Conservation (phyloP, 805 yeast genomes). For the Candida mattraensis region DNA sequence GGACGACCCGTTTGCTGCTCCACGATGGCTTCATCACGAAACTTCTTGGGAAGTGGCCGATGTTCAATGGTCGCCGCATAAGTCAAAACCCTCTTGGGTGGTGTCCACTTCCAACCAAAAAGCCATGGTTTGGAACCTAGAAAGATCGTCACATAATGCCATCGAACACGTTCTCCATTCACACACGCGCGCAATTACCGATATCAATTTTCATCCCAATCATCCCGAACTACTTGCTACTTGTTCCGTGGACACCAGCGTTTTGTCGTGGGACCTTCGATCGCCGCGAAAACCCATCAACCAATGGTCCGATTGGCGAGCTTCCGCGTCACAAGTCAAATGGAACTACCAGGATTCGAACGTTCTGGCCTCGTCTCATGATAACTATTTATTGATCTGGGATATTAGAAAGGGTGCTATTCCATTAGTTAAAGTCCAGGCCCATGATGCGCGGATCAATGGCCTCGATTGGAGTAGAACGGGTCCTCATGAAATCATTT, state of each 20-base stretch:
- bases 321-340: slow-evolving; percentile 92
- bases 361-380: slow-evolving; percentile 84
- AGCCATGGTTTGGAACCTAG: slow-evolving; percentile 91
- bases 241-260: slow-evolving; percentile 87
- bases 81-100: slow-evolving; percentile 83
- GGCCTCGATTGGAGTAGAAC: slow-evolving; percentile 81
- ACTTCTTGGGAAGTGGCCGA: slow-evolving; percentile 99
- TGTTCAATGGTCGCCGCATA: slow-evolving; percentile 97
- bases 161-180: slow-evolving; percentile 86
- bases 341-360: slow-evolving; percentile 82
- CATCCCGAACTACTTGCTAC: slow-evolving; percentile 89
- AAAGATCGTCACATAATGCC: slow-evolving; percentile 61
- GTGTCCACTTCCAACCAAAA: slow-evolving; percentile 93
- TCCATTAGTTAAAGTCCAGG: slow-evolving; percentile 67
- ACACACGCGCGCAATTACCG: slow-evolving; percentile 92
- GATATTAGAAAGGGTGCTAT: slow-evolving; percentile 79
- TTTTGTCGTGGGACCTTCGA: slow-evolving; percentile 89
- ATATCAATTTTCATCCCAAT: slow-evolving; percentile 86
- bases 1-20: slow-evolving; percentile 94
- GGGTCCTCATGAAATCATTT: slow-evolving; percentile 58
- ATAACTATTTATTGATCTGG: slow-evolving; percentile 80
- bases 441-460: slow-evolving; percentile 84
- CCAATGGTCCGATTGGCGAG: slow-evolving; percentile 90
- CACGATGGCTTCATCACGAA: slow-evolving; percentile 87
- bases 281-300: slow-evolving; percentile 70